phyloP scores from a whole-genome alignment of 495 filamentous ascomycete species.

The Neurospora sp. region DNA sequence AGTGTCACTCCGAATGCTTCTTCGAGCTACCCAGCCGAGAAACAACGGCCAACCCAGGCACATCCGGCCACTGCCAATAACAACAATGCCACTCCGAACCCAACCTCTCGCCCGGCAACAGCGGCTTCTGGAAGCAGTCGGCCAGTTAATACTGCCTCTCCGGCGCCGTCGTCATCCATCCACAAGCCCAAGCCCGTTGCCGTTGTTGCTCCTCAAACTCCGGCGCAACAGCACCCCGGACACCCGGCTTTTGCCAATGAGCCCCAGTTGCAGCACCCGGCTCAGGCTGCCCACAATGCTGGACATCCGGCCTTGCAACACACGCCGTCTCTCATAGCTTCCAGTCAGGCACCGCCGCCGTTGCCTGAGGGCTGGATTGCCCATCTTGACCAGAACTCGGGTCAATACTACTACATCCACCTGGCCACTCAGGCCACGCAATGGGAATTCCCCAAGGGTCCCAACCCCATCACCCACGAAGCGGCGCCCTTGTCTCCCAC shows the following conservation, averaged over 20 bases:
- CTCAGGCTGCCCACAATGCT: slow-evolving; percentile 20
- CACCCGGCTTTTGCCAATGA: slow-evolving; percentile 91
- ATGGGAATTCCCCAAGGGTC: slow-evolving; percentile 95
- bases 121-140: background rate
- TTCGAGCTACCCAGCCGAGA: slow-evolving; percentile 67
- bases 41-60: slow-evolving; percentile 40
- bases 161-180: slow-evolving; percentile 3
- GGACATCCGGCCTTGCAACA: slow-evolving; percentile 34
- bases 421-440: slow-evolving; percentile 92
- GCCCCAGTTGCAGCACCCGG: slow-evolving; percentile 26
- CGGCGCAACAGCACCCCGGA: slow-evolving; percentile 39
- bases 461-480: slow-evolving; percentile 72
- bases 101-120: background rate
- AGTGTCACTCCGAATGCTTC: slow-evolving; percentile 49
- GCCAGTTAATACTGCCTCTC: slow-evolving; percentile 1
- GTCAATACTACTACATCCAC: slow-evolving; percentile 99
- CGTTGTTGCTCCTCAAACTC: slow-evolving; percentile 10
- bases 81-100: slow-evolving; percentile 19
- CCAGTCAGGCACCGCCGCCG: slow-evolving; percentile 76
- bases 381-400: slow-evolving; percentile 86
- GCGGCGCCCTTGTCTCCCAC: slow-evolving; percentile 70
- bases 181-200: slow-evolving; percentile 12
- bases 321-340: slow-evolving; percentile 41
- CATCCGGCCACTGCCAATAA: slow-evolving; percentile 3
- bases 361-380: slow-evolving; percentile 98